phyloP scores from a whole-genome alignment of 1,284 basidiomycete species.

The Puccinia hordei region DNA sequence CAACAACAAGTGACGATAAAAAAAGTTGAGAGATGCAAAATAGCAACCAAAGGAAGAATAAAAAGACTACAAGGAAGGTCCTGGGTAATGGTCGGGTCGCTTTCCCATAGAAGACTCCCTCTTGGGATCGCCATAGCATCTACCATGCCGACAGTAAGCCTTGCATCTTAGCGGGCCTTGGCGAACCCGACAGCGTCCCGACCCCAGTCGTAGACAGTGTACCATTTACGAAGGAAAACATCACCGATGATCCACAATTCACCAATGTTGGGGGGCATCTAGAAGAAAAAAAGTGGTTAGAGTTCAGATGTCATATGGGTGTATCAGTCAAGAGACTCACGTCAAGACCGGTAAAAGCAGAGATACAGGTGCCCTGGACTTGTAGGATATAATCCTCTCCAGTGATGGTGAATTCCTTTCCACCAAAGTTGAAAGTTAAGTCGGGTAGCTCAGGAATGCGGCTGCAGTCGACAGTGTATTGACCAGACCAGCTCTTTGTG shows the following conservation, averaged over 20 bases:
- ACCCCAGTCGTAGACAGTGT: slow-evolving; percentile 89
- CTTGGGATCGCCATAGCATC: neutral
- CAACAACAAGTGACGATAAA: neutral
- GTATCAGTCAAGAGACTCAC: slow-evolving; percentile 56
- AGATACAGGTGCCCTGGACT: slow-evolving; percentile 87
- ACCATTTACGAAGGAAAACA: slow-evolving; percentile 74
- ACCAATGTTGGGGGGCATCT: slow-evolving; percentile 77
- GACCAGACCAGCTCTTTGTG: slow-evolving; percentile 87
- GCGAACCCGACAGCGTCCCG: slow-evolving; percentile 84
- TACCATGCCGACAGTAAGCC: neutral
- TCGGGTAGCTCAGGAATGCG: slow-evolving; percentile 82
- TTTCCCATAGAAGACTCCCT: neutral
- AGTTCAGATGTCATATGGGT: neutral
- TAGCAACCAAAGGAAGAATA: neutral
- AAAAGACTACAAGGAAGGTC: no score
- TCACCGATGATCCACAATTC: slow-evolving; percentile 89
- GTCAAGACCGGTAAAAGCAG: slow-evolving; percentile 88
- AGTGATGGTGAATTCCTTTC: slow-evolving; percentile 75
- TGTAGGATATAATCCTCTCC: slow-evolving; percentile 86
- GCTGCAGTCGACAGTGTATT: slow-evolving; percentile 87
- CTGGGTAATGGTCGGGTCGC: neutral
- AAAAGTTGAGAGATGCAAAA: neutral
- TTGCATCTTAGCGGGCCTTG: slow-evolving; percentile 58
- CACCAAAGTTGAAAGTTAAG: slow-evolving; percentile 79
- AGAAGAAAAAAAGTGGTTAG: neutral